Conservation (phyloP, 2,329 filamentous ascomycete species). For the Trichoderma arundinaceum region DNA sequence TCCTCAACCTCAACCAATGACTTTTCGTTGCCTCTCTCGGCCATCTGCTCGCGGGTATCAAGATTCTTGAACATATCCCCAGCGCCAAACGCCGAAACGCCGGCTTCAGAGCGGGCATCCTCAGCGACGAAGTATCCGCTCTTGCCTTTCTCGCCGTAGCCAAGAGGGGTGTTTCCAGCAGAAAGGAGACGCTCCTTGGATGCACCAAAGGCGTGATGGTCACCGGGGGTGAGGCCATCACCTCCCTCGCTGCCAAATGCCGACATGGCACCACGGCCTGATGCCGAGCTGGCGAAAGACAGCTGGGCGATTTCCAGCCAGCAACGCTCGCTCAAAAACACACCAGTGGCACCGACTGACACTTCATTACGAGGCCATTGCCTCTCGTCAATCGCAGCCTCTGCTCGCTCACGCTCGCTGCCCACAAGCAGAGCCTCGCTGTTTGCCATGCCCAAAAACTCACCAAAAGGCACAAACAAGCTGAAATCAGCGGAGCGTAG, state of each 20-base stretch:
- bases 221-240: slow-evolving; percentile 64
- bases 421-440: slow-evolving; percentile 85
- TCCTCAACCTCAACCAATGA: slow-evolving; percentile 90
- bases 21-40: slow-evolving; percentile 92
- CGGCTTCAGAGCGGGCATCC: slow-evolving; percentile 89
- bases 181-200: slow-evolving; percentile 66
- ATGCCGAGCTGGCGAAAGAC: slow-evolving; percentile 63
- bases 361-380: slow-evolving; percentile 93
- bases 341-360: slow-evolving; percentile 85
- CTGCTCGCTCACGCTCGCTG: slow-evolving; percentile 88
- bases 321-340: slow-evolving; percentile 94
- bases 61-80: slow-evolving; percentile 99
- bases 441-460: slow-evolving; percentile 90
- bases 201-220: slow-evolving; percentile 64
- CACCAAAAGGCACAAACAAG: slow-evolving; percentile 91
- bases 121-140: slow-evolving; percentile 83
- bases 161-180: slow-evolving; percentile 61
- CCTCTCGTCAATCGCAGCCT: slow-evolving; percentile 89
- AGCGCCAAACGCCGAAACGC: slow-evolving; percentile 84
- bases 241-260: slow-evolving; percentile 67
- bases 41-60: slow-evolving; percentile 91
- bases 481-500: slow-evolving; percentile 94
- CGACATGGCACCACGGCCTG: slow-evolving; percentile 44
- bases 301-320: slow-evolving; percentile 90
- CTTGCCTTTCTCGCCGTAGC: slow-evolving; percentile 75